Conservation (phyloP, 495 filamentous ascomycete genomes). For the Diplogelasinospora grovesii region DNA sequence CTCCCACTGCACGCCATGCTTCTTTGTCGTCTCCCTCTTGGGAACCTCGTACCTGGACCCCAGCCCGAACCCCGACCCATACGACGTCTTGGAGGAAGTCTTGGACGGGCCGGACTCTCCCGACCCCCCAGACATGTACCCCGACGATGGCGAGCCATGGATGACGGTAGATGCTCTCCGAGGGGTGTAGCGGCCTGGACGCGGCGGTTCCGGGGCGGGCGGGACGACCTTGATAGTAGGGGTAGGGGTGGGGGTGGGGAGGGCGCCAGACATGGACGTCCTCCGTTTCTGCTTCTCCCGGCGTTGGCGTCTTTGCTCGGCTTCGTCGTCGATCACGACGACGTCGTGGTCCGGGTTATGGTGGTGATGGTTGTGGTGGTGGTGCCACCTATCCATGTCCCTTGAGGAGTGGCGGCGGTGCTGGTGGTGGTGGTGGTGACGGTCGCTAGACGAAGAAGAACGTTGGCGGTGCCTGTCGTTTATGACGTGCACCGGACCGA, state of each 20-base stretch:
- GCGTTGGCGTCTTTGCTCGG: conserved; percentile 20
- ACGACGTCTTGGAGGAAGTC: no score
- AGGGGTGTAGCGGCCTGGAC: conserved; percentile 5
- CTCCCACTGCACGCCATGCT: conserved; percentile 28
- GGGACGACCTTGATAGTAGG: no score
- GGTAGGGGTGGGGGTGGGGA: no score
- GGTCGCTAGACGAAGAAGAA: conserved; percentile 10
- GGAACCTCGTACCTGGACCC: no score
- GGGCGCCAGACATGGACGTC: conserved; percentile 10
- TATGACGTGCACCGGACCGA: conserved; percentile 15
- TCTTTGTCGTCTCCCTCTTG: no score
- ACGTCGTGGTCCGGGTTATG: conserved; percentile 13
- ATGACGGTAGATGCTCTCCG: conserved; percentile 18
- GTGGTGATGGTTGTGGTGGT: conserved; percentile 12
- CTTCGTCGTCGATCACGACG: conserved; percentile 19
- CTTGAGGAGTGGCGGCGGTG: not conserved
- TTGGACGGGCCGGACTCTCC: no score
- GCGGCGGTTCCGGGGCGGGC: conserved; percentile 9
- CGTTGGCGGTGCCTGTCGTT: conserved; percentile 17
- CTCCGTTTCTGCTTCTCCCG: conserved; percentile 12
- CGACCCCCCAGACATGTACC: no score
- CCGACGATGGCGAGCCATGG: conserved; percentile 17
- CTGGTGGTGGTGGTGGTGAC: conserved; percentile 4
- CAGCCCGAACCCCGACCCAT: no score
- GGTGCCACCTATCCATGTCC: no score